Percentiles rank a stretch among this genome's conserved stretches.
These are phyloP conservation scores for Phoenix roebelenii DNA, from an alignment of 176 grass and related monocot genomes.

Conservation along the genomic window DNA sequence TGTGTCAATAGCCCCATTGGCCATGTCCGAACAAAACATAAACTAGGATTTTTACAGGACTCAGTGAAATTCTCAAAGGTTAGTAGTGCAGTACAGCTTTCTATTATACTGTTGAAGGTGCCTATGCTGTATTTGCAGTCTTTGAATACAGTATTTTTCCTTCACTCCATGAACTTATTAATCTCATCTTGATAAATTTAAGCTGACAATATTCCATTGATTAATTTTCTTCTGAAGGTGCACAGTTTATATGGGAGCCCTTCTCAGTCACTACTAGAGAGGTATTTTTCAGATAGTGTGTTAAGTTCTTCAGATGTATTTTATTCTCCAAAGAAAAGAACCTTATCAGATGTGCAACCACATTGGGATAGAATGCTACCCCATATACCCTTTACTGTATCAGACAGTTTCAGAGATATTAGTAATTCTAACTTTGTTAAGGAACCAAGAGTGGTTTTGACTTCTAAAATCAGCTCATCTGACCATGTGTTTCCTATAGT, in stretches of 20 bases:
- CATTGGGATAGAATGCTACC: constrained; percentile 71
- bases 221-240: constrained; percentile 47
- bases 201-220: constrained; percentile 5
- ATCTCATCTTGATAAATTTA: constrained; percentile 11
- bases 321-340: constrained; percentile 52
- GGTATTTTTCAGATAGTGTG: constrained; percentile 30
- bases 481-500: constrained; percentile 31
- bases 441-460: constrained; percentile 30
- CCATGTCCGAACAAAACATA: constrained; percentile 57
- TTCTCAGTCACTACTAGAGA: constrained; percentile 46
- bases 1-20: constrained; percentile 75
- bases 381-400: constrained; percentile 32
- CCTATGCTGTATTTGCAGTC: neutral
- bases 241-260: constrained; percentile 76
- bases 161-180: constrained; percentile 7
- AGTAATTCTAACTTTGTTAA: constrained; percentile 21
- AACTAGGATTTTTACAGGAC: constrained; percentile 37
- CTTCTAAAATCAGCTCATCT: constrained; percentile 45
- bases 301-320: constrained; percentile 66
- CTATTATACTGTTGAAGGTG: neutral
- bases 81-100: constrained; percentile 25
- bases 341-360: constrained; percentile 59
- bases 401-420: constrained; percentile 38
- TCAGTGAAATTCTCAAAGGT: constrained; percentile 70
- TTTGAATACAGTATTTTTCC: too few relatives aligned